Evolutionary conservation across 805 yeast genomes (phyloP), one percentile per base, ranked within the genome.

Genomic region (Lipomyces sp.): DNA sequence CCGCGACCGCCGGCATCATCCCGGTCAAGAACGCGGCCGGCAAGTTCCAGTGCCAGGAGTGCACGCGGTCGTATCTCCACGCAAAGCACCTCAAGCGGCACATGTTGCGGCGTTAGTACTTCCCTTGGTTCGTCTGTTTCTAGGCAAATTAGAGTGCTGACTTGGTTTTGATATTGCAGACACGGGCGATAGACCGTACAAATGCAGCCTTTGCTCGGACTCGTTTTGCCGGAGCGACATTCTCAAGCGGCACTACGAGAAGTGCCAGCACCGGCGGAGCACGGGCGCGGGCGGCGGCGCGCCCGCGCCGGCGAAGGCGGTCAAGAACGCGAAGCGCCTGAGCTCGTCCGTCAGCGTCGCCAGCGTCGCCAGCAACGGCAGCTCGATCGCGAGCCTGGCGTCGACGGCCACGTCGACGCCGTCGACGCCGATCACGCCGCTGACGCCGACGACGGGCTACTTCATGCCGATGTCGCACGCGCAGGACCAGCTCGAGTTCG

Each of bases 21-120:
- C 37, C 50, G 28, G 26, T 35, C 45, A 53, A 53, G 83, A 69
- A 68, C 80, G 71, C 53, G 82, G 67, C 64, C 81, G 95, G 67
- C 41, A 61, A 63, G 49, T 62, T 49, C 52, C 53, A 46, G 33
- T 65, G 68, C 55, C 47, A 47, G 24, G 48, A 45, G 42, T 65
- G 68, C 45, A 49, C 53, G 23, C 48, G 60, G 29, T 42, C 64
- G 7, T 65, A 65, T 39, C 57, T 60, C 33, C 64, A 63, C 46
- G 80, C 86, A 11, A 93, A 86, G 63, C 95, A 86, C 68, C 73
- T 86, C 58, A 89, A 90, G 7, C 74, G 95, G 51, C 95, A 86
- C 68, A 79, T 84, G 50, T 69, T 93, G 47, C 83, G 84, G 57
- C 95, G 54, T 45, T 38, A 37, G 55, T 34, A 14, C 18, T 8